Percentiles rank a stretch among this genome's conserved stretches.
Evolutionary conservation across 345 rosid species (phyloP).

Genomic region (Excoecaria cochinchinensis): DNA sequence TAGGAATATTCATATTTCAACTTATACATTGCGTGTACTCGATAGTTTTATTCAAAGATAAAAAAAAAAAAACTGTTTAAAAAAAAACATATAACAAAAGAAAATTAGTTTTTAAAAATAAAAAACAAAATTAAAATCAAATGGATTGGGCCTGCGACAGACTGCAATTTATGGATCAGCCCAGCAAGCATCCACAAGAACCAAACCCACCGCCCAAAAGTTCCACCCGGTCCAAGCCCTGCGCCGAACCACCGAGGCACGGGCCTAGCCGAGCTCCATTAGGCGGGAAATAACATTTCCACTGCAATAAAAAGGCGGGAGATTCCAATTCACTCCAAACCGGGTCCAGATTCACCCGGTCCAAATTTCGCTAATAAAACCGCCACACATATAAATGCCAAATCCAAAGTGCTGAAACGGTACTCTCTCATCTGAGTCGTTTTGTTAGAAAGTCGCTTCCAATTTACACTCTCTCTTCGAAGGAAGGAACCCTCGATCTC

Average conservation of each 20-base stretch:
- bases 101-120: too few relatives aligned
- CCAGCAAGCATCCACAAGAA: not conserved
- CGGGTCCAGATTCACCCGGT: not conserved
- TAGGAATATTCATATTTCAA: too few relatives aligned
- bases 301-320: constrained; percentile 36
- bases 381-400: constrained; percentile 19
- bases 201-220: not conserved
- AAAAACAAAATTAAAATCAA: too few relatives aligned
- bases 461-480: constrained; percentile 12
- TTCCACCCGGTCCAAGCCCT: not conserved
- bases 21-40: too few relatives aligned
- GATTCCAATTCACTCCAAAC: constrained; percentile 17
- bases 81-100: too few relatives aligned
- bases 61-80: too few relatives aligned
- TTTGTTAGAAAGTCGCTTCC: not conserved
- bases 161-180: not conserved
- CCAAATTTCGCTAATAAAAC: constrained; percentile 12
- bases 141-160: too few relatives aligned
- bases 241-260: not conserved
- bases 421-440: not conserved
- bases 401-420: not conserved
- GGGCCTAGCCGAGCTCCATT: not conserved
- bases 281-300: constrained; percentile 31
- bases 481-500: constrained; percentile 45
- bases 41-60: too few relatives aligned